Base-by-base conservation (phyloP, 2,329 filamentous ascomycete genomes). In the Ustulina deusta region DNA sequence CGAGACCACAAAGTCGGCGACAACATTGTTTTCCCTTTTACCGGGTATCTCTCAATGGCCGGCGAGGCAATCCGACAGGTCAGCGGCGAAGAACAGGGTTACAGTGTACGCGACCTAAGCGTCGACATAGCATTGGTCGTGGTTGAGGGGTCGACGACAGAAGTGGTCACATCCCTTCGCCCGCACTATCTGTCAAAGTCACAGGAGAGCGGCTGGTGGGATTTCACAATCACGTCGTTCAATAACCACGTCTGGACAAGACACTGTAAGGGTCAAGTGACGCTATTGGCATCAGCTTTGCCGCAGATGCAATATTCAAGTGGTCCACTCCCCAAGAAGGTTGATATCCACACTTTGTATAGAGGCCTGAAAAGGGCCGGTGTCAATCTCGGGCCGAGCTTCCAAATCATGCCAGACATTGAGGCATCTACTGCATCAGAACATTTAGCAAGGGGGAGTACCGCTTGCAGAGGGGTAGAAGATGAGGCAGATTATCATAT, bases 41-140 rank as follows among this genome's bases (percentile, higher is more conserved):
- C 80, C 0, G 79, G 73, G 0, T 82, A 80, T 65, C 27, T 81
- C 1, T 71, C 75, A 4, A 79, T 83, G 75, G 78, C 76, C 2
- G 75, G 79, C 2, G 80, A 82, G 68, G 81, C 80, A 5, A 71
- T 77, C 6, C 71, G 67, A 20, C 76, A 81, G 58, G 10, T 66
- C 2, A 36, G 54, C 17, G 61, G 70, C 7, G 25, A 27, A 13
- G 62, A 69, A 57, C 55, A 66, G 1, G 73, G 71, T 4, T 79
- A 76, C 44, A 70, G 69, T 15, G 42, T 81, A 15, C 73, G 74
- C 0, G 72, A 80, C 27, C 66, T 80, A 1, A 66, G 71, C 6
- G 68, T 78, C n/a, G 69, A 72, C 13, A 69, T 75, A 0, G 79
- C 78, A 3, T 63, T 82, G 13, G 72, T 80, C 0, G 36, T 82